A percentile compares a stretch with the other conserved stretches of the same genome.
Evolutionary conservation across 2,329 filamentous ascomycete genomes (phyloP).

Genomic region (Penicillium expansum): DNA sequence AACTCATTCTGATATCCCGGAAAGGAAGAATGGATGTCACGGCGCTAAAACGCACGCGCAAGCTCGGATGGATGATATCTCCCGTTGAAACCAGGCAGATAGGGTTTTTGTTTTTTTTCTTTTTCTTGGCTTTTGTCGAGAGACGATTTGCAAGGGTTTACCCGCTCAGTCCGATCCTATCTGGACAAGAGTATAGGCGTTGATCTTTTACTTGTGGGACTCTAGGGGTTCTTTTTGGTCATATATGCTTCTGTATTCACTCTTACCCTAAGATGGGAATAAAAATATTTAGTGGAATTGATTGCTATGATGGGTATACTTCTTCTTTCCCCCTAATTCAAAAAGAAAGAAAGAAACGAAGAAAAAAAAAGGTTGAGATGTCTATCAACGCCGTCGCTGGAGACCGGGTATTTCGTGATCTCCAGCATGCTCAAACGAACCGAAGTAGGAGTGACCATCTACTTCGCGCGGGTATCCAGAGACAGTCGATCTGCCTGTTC

Average conservation of each 20-base stretch:
- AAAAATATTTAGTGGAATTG: background rate
- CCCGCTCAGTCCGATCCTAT: background rate
- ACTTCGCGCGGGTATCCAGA: constrained; percentile 60
- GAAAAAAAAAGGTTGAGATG: background rate
- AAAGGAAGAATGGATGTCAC: background rate
- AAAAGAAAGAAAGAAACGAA: background rate
- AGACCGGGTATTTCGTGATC: background rate
- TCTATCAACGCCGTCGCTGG: background rate
- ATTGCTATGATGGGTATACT: constrained; percentile 6
- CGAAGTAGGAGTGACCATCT: constrained; percentile 16
- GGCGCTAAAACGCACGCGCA: background rate
- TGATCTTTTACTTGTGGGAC: background rate
- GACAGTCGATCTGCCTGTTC: constrained; percentile 57
- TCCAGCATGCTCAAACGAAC: background rate
- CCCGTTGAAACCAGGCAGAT: background rate
- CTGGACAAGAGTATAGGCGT: too few species aligned
- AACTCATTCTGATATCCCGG: background rate
- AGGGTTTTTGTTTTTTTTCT: background rate
- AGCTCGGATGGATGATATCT: background rate
- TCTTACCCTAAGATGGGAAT: background rate
- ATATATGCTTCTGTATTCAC: background rate
- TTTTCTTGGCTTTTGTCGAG: background rate
- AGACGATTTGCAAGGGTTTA: background rate
- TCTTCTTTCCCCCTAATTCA: background rate
- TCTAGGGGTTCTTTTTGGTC: background rate